Evolutionary conservation across 2,329 filamentous ascomycete species (phyloP), one percentile per base, ranked within the genome.

Genomic region (Didymellaceae sp.): DNA sequence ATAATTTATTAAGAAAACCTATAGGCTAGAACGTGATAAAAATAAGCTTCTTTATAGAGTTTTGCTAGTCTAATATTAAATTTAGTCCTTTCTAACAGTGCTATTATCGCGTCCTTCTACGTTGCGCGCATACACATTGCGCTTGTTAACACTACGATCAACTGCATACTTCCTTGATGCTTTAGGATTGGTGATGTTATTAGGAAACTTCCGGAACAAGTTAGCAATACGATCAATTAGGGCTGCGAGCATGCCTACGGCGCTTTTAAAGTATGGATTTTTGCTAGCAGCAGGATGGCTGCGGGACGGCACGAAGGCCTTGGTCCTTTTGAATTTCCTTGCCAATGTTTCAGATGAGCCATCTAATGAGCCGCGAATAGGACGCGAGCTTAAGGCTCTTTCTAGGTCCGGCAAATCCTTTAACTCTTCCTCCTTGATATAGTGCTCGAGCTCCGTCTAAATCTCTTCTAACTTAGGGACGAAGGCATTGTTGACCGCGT

Each of bases 161-260:
- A 7, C 22, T 26, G 14, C 14, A 25, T 53, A 59, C 44, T 57
- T 60, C 26, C 48, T 64, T 5, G 55, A 61, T 8, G 57, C 59
- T 30, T 65, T 61, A 3, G 57, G 53, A n/a, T 38, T 43, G 21
- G 42, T 44, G 40, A 46, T 70, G 44, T 71, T 44, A 26, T 77
- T 67, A 2, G 80, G 81, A 58, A 84, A 86, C 62, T 78, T 80
- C 10, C 78, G 68, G 55, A 85, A 82, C 6, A 83, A 37, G 63
- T 86, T 82, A 25, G 69, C 71, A 28, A 86, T 53, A 50, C 76
- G 77, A 63, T 86, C 84, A 14, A 86, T 71, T 0, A 83, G 84
- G n/a, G 83, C 81, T 0, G 79, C 70, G 66, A 86, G 52, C 20
- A 86, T 58, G 0, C 79, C 82, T 48, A 77, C 76, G 0, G 76